Base-by-base conservation (phyloP, 2,329 filamentous ascomycete genomes). In the Trichophyton rubrum region DNA sequence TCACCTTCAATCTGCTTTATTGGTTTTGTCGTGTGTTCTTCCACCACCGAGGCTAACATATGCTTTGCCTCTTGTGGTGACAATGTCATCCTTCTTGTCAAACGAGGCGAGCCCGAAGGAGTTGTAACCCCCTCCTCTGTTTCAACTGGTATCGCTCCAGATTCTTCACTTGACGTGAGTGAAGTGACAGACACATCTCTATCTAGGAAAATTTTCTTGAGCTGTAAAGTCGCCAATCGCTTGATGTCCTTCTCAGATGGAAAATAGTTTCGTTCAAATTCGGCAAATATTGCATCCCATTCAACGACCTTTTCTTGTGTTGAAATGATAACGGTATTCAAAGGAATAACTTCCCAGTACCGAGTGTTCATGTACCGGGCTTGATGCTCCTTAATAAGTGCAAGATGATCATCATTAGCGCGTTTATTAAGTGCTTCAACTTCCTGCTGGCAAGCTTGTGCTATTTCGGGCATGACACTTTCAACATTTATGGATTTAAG, bases 211-310 rank as follows among this genome's bases (percentile, higher is more conserved):
- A 99, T 89, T 71, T 95, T 96, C 71, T 89, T 92, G 61, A 99
- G 78, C 70, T 99, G 95, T 63, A 96, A 81, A 62, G 92, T 90
- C 11, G 93, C 95, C 63, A 99, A 78, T 68, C 93, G 85, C 64
- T 90, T 84, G 68, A 99, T 95, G 75, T 99, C 93, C 69, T 95
- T 97, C 72, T 99, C 95, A 0, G 92, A 86, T 0, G 88, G 92
- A 67, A 99, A 87, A 74, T 92, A 99, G 67, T 95, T 88, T 49
- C 85, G 84, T 71, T 99, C 95, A 62, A 99, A 97, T 60, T 93
- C 88, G 60, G 85, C 81, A 75, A 99, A 99, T 0, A 85, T 85
- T 24, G 87, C 85, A 69, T 99, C 95, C 93, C 93, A 99, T 65
- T 91, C 89, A 20, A 90, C 85, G 3, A 92, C 91, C 67, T 89